phyloP scores from a whole-genome alignment of 768 basidiomycete species.

The Heimioporus sp. region DNA sequence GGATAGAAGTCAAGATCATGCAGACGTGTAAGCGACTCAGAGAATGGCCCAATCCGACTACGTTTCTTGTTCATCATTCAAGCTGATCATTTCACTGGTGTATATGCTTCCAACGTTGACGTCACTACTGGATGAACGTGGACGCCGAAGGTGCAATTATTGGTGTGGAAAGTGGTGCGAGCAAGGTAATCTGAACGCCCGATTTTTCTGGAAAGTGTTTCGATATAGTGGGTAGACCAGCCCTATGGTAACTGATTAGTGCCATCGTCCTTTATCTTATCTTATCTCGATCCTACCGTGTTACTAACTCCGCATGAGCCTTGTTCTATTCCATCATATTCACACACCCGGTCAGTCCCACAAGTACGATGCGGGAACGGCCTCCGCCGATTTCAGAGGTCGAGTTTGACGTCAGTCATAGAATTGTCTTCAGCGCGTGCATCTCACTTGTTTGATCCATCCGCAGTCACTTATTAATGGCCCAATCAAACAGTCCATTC shows the following conservation, averaged over 20 bases:
- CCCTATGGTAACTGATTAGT: conserved; percentile 17
- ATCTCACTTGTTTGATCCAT: not conserved
- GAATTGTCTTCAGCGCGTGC: not conserved
- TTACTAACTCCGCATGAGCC: not conserved
- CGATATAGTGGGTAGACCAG: conserved; percentile 23
- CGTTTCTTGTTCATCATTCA: conserved; percentile 32
- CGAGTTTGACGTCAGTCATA: conserved; percentile 23
- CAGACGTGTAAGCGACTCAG: conserved; percentile 36
- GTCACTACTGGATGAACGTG: conserved; percentile 20
- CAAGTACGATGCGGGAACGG: not conserved
- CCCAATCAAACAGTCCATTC: conserved; percentile 9
- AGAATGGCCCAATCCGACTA: conserved; percentile 30
- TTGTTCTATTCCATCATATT: too few species aligned
- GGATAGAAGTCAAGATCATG: conserved; percentile 15
- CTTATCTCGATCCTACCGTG: conserved; percentile 3
- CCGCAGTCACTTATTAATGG: conserved; percentile 14
- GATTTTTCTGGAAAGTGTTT: conserved; percentile 31
- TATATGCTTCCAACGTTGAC: not conserved
- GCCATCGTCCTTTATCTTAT: not conserved
- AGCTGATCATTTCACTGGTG: conserved; percentile 14
- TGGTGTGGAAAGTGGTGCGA: conserved; percentile 28
- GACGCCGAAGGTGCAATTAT: conserved; percentile 26
- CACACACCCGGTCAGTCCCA: not conserved
- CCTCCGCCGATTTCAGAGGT: not conserved
- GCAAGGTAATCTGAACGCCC: conserved; percentile 21